Percentiles rank a stretch among this genome's conserved stretches.
phyloP scores from a whole-genome alignment of 1,284 basidiomycete genomes.

The Ganoderma multipileum region DNA sequence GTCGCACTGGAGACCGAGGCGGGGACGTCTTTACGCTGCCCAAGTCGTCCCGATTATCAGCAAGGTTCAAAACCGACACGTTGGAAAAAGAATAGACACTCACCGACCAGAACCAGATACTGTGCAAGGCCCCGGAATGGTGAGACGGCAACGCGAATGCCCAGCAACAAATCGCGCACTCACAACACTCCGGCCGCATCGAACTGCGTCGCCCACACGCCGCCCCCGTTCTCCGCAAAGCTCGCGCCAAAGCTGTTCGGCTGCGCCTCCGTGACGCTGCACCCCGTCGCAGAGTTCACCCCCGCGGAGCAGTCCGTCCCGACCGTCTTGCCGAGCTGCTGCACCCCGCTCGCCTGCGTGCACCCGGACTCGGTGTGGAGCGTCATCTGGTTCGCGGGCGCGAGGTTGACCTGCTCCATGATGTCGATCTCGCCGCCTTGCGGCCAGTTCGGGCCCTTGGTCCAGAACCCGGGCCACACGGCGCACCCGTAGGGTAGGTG shows the following conservation, averaged over 20 bases:
- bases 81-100: conserved; percentile 22
- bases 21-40: conserved; percentile 49
- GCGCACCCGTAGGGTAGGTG: conserved; percentile 67
- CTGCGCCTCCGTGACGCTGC: conserved; percentile 46
- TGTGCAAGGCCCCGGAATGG: conserved; percentile 32
- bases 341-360: conserved; percentile 38
- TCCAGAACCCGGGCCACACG: conserved; percentile 65
- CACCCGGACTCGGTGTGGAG: conserved; percentile 52
- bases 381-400: conserved; percentile 53
- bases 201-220: conserved; percentile 71
- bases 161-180: conserved; percentile 13
- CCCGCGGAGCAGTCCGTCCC: conserved; percentile 47
- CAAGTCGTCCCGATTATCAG: not conserved
- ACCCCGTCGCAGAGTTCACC: conserved; percentile 15
- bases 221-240: conserved; percentile 65
- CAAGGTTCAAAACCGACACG: not conserved
- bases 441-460: conserved; percentile 59
- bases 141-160: not conserved
- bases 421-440: conserved; percentile 64
- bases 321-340: conserved; percentile 46
- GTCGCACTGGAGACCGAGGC: conserved; percentile 32
- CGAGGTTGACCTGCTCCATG: conserved; percentile 51
- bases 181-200: conserved; percentile 51
- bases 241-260: conserved; percentile 57
- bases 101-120: conserved; percentile 74